Percentiles rank a stretch among this genome's conserved stretches.
These are phyloP conservation scores for Wickerhamomyces sp. DNA, from an alignment of 1,139 yeast genomes.

Conservation along the genomic window DNA sequence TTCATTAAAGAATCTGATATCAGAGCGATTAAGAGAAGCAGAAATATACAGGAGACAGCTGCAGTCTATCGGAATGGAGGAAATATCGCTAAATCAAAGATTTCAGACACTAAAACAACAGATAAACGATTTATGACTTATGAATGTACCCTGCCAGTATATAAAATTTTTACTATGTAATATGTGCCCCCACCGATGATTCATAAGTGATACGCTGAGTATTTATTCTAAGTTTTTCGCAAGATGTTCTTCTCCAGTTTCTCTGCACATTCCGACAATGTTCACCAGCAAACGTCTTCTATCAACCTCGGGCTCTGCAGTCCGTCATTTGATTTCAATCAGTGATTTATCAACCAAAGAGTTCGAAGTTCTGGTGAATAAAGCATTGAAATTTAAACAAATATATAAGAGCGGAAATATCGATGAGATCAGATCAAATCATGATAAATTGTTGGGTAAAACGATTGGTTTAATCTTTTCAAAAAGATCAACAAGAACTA, in stretches of 20 bases:
- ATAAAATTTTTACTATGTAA: neutral
- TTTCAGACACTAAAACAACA: neutral
- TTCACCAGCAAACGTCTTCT: slow-evolving; percentile 6
- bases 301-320: slow-evolving; percentile 6
- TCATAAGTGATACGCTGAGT: neutral
- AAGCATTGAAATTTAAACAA: slow-evolving; percentile 59
- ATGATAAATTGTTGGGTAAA: slow-evolving; percentile 67
- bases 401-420: slow-evolving; percentile 48
- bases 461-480: slow-evolving; percentile 79
- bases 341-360: slow-evolving; percentile 70
- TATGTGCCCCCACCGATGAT: slow-evolving; percentile 1
- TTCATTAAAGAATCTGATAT: neutral
- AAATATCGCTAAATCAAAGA: neutral
- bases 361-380: slow-evolving; percentile 59
- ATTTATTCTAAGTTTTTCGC: too few relatives aligned
- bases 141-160: neutral
- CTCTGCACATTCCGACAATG: too few relatives aligned
- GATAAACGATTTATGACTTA: neutral
- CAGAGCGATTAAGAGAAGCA: neutral
- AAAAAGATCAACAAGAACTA: slow-evolving; percentile 91
- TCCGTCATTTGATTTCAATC: slow-evolving; percentile 77
- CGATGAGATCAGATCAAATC: slow-evolving; percentile 41
- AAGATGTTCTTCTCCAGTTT: too few relatives aligned
- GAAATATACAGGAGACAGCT: neutral
- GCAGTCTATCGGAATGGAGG: neutral